These are phyloP conservation scores for Mycena haematopus DNA, from an alignment of 768 basidiomycete genomes.

Conservation along the genomic window DNA sequence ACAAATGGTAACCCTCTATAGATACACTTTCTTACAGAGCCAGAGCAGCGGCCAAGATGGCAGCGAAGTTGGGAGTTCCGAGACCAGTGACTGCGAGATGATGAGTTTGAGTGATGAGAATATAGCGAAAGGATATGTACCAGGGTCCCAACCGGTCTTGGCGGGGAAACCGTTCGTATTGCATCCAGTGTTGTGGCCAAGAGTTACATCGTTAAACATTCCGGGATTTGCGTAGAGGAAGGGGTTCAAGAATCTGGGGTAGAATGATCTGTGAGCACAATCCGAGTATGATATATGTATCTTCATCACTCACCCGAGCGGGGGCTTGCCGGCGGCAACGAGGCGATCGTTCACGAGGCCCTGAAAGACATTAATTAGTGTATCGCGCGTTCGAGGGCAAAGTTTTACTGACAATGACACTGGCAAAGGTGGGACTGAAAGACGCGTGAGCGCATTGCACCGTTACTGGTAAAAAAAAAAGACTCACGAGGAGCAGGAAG, in stretches of 20 bases:
- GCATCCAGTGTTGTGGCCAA: constrained; percentile 37
- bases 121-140: background rate
- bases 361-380: constrained; percentile 35
- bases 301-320: constrained; percentile 48
- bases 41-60: constrained; percentile 19
- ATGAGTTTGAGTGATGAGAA: background rate
- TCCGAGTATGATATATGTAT: constrained; percentile 9
- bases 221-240: constrained; percentile 40
- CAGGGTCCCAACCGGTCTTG: constrained; percentile 33
- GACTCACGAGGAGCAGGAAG: constrained; percentile 25
- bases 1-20: background rate
- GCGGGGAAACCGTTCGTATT: constrained; percentile 34
- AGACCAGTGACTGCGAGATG: constrained; percentile 32
- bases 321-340: constrained; percentile 39
- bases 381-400: background rate
- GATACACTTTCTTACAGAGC: constrained; percentile 6
- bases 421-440: constrained; percentile 49
- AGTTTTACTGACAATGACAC: constrained; percentile 42
- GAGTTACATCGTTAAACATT: constrained; percentile 49
- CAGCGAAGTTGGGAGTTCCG: constrained; percentile 35
- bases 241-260: background rate
- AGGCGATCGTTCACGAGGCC: constrained; percentile 55
- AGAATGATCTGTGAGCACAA: background rate
- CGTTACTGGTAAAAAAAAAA: no score
- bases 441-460: background rate